phyloP scores from a whole-genome alignment of 176 grass and related monocot genomes.

The Musa troglodytarum region DNA sequence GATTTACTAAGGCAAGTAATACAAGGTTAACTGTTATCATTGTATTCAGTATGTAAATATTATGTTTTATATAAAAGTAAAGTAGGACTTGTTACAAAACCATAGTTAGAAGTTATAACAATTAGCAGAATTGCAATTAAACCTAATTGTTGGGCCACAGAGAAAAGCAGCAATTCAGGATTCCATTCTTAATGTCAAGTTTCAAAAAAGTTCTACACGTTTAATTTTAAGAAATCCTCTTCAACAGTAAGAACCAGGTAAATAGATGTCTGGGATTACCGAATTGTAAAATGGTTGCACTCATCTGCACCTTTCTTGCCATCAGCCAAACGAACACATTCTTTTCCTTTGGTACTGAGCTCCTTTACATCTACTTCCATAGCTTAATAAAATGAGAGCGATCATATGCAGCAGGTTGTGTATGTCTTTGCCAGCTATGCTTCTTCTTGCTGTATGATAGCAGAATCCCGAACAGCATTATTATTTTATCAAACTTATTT shows the following conservation, averaged over 20 bases:
- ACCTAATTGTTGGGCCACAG: too few species aligned
- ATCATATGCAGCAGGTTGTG: not conserved
- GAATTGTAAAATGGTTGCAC: slow-evolving; percentile 12
- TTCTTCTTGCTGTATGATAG: not conserved
- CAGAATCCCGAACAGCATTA: too few species aligned
- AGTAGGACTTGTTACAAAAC: not conserved
- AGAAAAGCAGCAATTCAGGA: too few species aligned
- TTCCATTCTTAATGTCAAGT: too few species aligned
- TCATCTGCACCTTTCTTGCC: not conserved
- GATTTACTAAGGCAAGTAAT: not conserved
- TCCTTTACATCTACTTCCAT: slow-evolving; percentile 1
- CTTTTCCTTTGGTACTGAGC: not conserved
- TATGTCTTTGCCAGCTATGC: not conserved
- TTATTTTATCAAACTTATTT: too few species aligned
- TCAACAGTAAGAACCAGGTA: not conserved
- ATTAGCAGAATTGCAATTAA: not conserved
- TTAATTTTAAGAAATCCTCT: not conserved
- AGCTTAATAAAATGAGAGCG: slow-evolving; percentile 2
- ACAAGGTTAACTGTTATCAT: not conserved
- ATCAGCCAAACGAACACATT: not conserved
- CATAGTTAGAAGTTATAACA: not conserved
- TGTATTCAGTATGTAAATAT: not conserved
- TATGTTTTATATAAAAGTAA: not conserved
- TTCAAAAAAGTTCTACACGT: not conserved
- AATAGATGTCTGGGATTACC: not conserved